Evolutionary conservation across 139 green algal genomes (phyloP).

Genomic region (Coelastrella sp.): DNA sequence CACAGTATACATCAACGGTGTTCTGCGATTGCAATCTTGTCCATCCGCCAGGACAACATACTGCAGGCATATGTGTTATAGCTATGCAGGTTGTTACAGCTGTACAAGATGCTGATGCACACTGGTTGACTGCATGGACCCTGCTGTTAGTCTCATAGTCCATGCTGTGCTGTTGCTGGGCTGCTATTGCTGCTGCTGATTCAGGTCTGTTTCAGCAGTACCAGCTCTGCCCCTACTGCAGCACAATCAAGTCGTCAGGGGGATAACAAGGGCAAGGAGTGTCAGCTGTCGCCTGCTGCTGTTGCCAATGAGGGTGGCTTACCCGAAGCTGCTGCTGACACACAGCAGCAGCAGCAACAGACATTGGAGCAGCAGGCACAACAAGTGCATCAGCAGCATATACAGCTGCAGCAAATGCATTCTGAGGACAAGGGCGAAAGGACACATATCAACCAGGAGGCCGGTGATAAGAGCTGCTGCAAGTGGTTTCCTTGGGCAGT

Average conservation of each 20-base stretch:
- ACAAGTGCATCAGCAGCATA: not conserved
- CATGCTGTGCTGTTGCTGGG: not conserved
- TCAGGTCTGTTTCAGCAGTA: conserved; percentile 1
- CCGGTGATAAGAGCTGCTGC: not conserved
- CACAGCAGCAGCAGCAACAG: not conserved
- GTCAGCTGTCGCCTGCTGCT: too few relatives aligned
- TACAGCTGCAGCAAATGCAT: not conserved
- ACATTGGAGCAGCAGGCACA: not conserved
- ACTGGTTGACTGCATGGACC: not conserved
- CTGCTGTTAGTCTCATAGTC: not conserved
- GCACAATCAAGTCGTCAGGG: not conserved
- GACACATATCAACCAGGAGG: not conserved
- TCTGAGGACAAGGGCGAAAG: not conserved
- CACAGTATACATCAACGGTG: too few relatives aligned
- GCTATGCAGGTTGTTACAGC: too few relatives aligned
- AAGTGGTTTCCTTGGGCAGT: not conserved
- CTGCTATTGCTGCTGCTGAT: not conserved
- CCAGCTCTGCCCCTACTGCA: not conserved
- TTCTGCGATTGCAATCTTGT: too few relatives aligned
- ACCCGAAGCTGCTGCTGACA: not conserved
- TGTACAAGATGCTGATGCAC: too few relatives aligned
- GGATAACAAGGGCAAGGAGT: too few relatives aligned
- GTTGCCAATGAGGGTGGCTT: not conserved
- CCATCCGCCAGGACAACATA: too few relatives aligned
- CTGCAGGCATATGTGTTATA: too few relatives aligned